These are phyloP conservation scores for Marsdenia floribunda DNA, from an alignment of 257 asterid species.

Conservation along the genomic window DNA sequence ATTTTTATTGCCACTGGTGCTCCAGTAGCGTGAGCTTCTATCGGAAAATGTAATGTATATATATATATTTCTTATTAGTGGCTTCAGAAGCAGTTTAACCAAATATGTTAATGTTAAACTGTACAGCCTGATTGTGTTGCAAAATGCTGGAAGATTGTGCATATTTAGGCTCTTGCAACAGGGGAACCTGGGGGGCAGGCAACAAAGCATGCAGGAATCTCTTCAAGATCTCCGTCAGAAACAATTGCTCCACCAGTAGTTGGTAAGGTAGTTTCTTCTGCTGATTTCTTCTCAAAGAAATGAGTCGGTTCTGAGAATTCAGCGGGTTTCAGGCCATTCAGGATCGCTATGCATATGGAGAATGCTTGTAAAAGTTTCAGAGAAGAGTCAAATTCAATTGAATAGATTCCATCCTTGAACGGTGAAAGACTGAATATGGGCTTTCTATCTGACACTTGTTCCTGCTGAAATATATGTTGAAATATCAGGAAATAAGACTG, in stretches of 20 bases:
- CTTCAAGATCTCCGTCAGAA: constrained; percentile 20
- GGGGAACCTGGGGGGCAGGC: constrained; percentile 46
- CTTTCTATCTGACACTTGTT: constrained; percentile 31
- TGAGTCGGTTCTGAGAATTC: constrained; percentile 15
- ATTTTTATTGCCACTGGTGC: neutral
- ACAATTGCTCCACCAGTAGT: constrained; percentile 18
- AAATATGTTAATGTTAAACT: constrained; percentile 7
- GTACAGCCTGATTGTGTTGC: constrained; percentile 10
- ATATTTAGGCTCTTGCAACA: constrained; percentile 40
- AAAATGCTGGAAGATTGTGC: neutral
- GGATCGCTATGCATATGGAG: constrained; percentile 49
- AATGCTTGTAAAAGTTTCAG: constrained; percentile 59
- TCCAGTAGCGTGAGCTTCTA: neutral
- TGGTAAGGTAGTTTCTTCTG: constrained; percentile 22
- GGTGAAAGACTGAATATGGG: constrained; percentile 40
- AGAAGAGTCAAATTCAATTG: constrained; percentile 57
- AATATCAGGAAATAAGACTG: neutral
- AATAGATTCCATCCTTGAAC: constrained; percentile 59
- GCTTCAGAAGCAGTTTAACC: constrained; percentile 11
- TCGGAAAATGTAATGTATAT: neutral
- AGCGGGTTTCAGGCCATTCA: constrained; percentile 34
- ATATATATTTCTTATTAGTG: neutral
- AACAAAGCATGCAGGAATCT: constrained; percentile 34
- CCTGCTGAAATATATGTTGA: constrained; percentile 28
- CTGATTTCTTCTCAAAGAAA: constrained; percentile 18